A percentile compares a stretch with the other conserved stretches of the same genome.
phyloP scores from a whole-genome alignment of 176 grass and related monocot genomes.

The Zoysia japonica region DNA sequence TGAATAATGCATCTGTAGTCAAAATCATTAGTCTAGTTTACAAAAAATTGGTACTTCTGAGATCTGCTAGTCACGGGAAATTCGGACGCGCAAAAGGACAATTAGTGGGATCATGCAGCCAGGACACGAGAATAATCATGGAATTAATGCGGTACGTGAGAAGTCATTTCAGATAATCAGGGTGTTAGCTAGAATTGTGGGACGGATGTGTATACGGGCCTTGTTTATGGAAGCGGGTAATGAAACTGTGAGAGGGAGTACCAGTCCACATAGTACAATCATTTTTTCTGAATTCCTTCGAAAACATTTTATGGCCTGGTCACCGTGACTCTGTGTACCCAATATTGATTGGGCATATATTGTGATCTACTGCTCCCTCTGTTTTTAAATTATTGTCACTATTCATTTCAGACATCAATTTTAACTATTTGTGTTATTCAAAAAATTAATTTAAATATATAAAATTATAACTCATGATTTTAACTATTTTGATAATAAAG shows the following conservation, averaged over 20 bases:
- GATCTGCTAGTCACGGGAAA: background rate
- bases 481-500: too few species aligned
- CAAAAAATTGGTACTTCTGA: background rate
- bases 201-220: background rate
- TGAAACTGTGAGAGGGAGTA: background rate
- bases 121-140: constrained; percentile 9
- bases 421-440: too few species aligned
- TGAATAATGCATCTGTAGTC: background rate
- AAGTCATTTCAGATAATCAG: background rate
- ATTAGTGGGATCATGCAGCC: background rate
- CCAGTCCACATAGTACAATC: too few species aligned
- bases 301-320: too few species aligned
- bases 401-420: too few species aligned
- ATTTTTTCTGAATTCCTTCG: too few species aligned
- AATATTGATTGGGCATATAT: too few species aligned
- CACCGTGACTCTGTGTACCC: too few species aligned
- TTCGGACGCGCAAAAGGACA: background rate
- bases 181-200: background rate
- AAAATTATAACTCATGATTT: too few species aligned
- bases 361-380: too few species aligned
- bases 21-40: background rate
- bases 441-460: too few species aligned
- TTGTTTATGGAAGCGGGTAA: background rate
- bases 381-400: too few species aligned
- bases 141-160: background rate